Evolutionary conservation across 2,329 filamentous ascomycete species (phyloP).

Genomic region (Cryphonectria japonica): DNA sequence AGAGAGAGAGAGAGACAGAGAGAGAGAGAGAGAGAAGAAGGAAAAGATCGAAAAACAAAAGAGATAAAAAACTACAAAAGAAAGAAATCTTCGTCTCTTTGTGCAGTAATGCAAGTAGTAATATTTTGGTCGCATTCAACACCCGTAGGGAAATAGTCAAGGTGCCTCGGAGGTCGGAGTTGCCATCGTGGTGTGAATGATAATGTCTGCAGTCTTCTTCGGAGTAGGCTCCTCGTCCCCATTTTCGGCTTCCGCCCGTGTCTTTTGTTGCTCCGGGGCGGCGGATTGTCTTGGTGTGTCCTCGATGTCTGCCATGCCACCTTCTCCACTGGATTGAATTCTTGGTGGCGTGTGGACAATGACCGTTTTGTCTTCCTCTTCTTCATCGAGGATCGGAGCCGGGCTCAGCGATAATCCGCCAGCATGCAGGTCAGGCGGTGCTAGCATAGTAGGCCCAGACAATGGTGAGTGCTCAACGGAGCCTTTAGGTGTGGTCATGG

Average conservation of each 20-base stretch:
- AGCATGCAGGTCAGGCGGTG: conserved; percentile 26
- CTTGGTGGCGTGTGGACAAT: conserved; percentile 38
- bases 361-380: conserved; percentile 31
- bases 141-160: neutral
- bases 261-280: conserved; percentile 25
- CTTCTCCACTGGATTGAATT: conserved; percentile 30
- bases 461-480: conserved; percentile 34
- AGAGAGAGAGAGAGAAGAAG: neutral
- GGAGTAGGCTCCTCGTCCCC: conserved; percentile 47
- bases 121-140: neutral
- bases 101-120: neutral
- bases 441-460: conserved; percentile 23
- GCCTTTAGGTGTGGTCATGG: conserved; percentile 50
- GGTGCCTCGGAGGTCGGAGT: conserved; percentile 4
- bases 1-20: neutral
- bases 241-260: conserved; percentile 31
- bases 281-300: conserved; percentile 48
- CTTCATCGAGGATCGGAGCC: conserved; percentile 20
- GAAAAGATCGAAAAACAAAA: conserved; percentile 5
- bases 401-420: conserved; percentile 19
- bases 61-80: conserved; percentile 7
- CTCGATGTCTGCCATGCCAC: conserved; percentile 34
- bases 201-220: conserved; percentile 32
- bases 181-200: conserved; percentile 12
- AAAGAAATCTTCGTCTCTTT: conserved; percentile 17